Evolutionary conservation across 805 yeast species (phyloP).

Genomic region (Blastobotrys peoriensis): DNA sequence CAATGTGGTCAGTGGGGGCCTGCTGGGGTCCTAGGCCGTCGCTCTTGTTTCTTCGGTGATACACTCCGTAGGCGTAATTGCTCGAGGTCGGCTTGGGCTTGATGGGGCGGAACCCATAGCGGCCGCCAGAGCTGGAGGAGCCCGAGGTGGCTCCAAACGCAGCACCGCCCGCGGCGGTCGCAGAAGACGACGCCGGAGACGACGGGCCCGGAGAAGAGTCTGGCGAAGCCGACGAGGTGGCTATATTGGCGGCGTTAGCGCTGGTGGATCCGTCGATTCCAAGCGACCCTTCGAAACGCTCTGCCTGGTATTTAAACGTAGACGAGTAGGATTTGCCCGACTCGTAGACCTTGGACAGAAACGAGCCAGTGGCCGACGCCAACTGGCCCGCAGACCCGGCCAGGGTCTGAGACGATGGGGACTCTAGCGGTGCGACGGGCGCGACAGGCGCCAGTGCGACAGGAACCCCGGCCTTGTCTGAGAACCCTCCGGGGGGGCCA

Average conservation of each 20-base stretch:
- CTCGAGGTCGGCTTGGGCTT: background rate
- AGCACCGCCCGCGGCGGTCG: too few relatives aligned
- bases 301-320: constrained; percentile 54
- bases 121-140: background rate
- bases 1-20: background rate
- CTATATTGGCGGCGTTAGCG: background rate
- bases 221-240: background rate
- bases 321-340: constrained; percentile 38
- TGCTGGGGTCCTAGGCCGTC: background rate
- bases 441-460: too few relatives aligned
- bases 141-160: too few relatives aligned
- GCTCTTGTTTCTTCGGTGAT: constrained; percentile 1
- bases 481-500: too few relatives aligned
- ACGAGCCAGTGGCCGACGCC: constrained; percentile 13
- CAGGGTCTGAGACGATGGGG: background rate
- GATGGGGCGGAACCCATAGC: background rate
- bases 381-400: background rate
- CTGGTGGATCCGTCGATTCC: background rate
- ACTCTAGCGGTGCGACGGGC: background rate
- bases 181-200: background rate
- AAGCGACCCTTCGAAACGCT: constrained; percentile 22
- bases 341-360: constrained; percentile 26
- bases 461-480: too few relatives aligned
- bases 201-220: background rate
- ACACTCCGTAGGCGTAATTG: background rate